Evolutionary conservation across 768 basidiomycete species (phyloP).

Genomic region (Chalciporus chontae): DNA sequence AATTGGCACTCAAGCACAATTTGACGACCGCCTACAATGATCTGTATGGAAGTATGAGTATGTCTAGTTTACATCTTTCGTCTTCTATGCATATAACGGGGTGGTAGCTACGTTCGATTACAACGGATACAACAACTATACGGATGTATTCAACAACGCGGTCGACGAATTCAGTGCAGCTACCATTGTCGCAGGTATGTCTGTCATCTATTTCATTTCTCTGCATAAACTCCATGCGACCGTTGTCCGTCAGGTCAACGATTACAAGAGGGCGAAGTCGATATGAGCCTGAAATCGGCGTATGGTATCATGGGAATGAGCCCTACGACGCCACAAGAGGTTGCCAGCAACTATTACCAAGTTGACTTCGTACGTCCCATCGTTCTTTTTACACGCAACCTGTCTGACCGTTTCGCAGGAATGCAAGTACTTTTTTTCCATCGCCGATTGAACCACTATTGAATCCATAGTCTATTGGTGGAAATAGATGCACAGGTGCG

Average conservation of each 20-base stretch:
- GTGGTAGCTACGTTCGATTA: conserved; percentile 43
- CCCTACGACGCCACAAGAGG: conserved; percentile 42
- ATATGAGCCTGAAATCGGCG: conserved; percentile 50
- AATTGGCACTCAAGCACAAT: conserved; percentile 51
- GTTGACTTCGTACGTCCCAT: conserved; percentile 35
- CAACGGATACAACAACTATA: conserved; percentile 47
- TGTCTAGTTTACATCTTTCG: conserved; percentile 13
- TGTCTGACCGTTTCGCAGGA: conserved; percentile 19
- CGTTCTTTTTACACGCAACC: not conserved
- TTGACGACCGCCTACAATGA: conserved; percentile 44
- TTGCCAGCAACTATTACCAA: conserved; percentile 56
- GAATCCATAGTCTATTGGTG: not conserved
- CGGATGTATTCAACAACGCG: conserved; percentile 41
- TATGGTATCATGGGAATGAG: conserved; percentile 51
- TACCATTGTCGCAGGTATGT: conserved; percentile 30
- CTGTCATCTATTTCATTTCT: too few species aligned
- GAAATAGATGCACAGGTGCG: conserved; percentile 29
- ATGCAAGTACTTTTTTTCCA: conserved; percentile 19
- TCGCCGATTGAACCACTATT: not conserved
- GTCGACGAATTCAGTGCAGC: conserved; percentile 38
- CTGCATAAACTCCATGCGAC: too few species aligned
- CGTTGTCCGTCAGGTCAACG: conserved; percentile 34
- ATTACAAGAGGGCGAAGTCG: conserved; percentile 36
- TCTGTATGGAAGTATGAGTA: conserved; percentile 42
- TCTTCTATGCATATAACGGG: too few species aligned